Base-by-base conservation (phyloP, 208 protist species). In the Trypanosoma boissoni region DNA sequence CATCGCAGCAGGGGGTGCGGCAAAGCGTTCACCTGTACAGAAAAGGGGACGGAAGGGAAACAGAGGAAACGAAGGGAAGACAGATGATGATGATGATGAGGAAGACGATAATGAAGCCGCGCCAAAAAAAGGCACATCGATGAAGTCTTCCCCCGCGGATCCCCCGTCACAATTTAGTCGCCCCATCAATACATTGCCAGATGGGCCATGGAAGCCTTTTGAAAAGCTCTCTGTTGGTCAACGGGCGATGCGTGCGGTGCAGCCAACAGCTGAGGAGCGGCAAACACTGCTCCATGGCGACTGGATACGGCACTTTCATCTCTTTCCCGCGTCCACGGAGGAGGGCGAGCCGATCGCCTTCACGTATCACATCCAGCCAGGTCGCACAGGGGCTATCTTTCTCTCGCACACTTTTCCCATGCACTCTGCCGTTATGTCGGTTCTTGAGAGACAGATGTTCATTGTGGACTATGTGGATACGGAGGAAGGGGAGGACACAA, bases 221-320 rank as follows among this genome's bases (percentile, higher is more conserved):
- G 88, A 78, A 27, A 76, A 78, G 34, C 59, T 89, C 14, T 83
- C 75, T 55, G 66, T 43, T 27, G 58, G 48, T 58, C 68, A 48
- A 55, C 55, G 21, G 36, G 27, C 53, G 8, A 56, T 69, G 31
- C 45, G 58, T 20, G 57, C 68, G 7, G 32, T 53, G 23, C 66
- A 73, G 58, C 86, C 84, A 14, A 90, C 86, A 24, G 58, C 78
- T n/a, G 79, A 95, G 67, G 89, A 95, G 80, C 80, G 84, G 49
- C 63, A 84, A 31, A 53, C 58, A 36, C 52, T 93, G 7, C 73
- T 93, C 12, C 76, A 85, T 34, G 86, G 84, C 1, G 83, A 91
- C 41, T 95, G 89, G 86, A 76, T 95, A 37, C 83, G 86, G 3
- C 67, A 92, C 72, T 95, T 88, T 64, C 83, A 92, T 65, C 57